Evolutionary conservation across 2,329 filamentous ascomycete genomes (phyloP), one percentile per base, ranked within the genome.

Genomic region (Ploettnerulaceae sp.): DNA sequence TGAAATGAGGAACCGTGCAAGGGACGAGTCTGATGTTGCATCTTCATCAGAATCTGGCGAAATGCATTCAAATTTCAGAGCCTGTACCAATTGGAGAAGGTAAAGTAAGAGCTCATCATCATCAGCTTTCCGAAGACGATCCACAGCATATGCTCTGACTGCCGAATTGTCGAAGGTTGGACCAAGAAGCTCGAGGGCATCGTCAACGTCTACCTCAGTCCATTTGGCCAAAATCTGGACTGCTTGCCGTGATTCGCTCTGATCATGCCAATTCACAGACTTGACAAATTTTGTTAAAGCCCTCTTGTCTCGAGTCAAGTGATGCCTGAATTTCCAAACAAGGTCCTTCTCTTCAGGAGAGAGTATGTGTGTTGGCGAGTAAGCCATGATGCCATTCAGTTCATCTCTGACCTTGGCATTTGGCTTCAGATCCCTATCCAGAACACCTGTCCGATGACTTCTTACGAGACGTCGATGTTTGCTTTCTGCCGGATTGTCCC

Each of bases 211-310:
- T 48, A 98, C 95, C 56, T 95, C 89, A 0, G 87, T 94, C 93
- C 93, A 98, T 58, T 90, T 91, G 0, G 85, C 81, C 14, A 98
- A 75, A 4, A 98, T 81, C 51, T 94, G 88, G 18, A 93, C 86
- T 5, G 91, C 90, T 69, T 96, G 89, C 49, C 86, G 84, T 3
- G 86, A 82, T 71, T 98, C 91, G 51, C 81, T 81, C 36, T 79
- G 77, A 64, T 95, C 91, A 39, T 79, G 81, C 91, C 93, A 98
- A 56, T 94, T 90, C 29, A 96, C 91, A 0, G 91, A 96, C 66
- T 97, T 98, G 64, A 97, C 89, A 58, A 98, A 95, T 61, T 98
- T 98, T 25, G 91, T 98, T 48, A 97, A 73, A 2, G 91, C 86
- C 59, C 85, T 75, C 67, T 98, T 98, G 64, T 98, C 90, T 47